A percentile compares a stretch with the other conserved stretches of the same genome.
These are phyloP conservation scores for Scedosporium minutisporum DNA, from an alignment of 2,329 filamentous ascomycete species.

Conservation along the genomic window DNA sequence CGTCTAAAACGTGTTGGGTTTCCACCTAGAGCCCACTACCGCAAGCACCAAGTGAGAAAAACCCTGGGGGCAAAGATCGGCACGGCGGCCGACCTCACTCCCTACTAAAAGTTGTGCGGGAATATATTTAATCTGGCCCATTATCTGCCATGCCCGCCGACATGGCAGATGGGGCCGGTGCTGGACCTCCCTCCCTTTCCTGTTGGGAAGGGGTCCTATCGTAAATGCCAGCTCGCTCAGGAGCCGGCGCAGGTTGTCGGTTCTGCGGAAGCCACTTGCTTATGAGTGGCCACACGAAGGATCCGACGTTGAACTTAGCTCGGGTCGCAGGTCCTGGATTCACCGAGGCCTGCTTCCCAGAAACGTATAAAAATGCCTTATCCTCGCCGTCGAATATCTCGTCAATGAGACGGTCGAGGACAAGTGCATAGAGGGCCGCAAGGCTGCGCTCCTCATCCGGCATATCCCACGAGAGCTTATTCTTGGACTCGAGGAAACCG, in stretches of 20 bases:
- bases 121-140: no score
- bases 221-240: no score
- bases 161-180: no score
- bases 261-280: background rate
- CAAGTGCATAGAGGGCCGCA: background rate
- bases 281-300: background rate
- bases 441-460: slow-evolving; percentile 3
- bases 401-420: background rate
- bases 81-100: no score
- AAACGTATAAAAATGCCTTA: background rate
- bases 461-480: background rate
- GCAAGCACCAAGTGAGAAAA: no score
- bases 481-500: background rate
- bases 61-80: no score
- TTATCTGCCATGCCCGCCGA: no score
- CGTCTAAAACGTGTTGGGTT: no score
- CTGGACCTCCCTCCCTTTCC: no score
- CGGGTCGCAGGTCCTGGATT: background rate
- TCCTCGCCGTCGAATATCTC: background rate
- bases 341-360: background rate
- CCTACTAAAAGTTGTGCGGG: no score
- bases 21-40: no score
- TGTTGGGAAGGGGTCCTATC: no score
- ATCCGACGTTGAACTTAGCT: background rate
- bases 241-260: background rate